Base-by-base conservation (phyloP, 805 yeast genomes). In the Candida orba region DNA sequence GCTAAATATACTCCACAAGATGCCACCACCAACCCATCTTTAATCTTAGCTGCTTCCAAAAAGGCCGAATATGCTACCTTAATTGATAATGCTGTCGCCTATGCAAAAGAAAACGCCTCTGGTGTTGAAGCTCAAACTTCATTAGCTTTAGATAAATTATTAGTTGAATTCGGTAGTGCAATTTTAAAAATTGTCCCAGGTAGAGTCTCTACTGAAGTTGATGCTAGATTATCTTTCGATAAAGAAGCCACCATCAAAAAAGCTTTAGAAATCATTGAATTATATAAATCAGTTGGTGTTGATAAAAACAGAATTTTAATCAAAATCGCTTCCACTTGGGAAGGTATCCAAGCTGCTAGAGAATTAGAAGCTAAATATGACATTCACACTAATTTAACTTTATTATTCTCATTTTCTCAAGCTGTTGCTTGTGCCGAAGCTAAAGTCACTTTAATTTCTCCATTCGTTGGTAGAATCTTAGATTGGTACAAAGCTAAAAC, bases 381-480 rank as follows among this genome's bases (percentile, higher is more conserved):
- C 41, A 79, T 93, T 59, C 98, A 93, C 81, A 78, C 84, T 73
- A 93, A 93, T 80, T 78, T 93, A 76, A 93, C 99, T 46, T 73
- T 93, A 58, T 77, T 93, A 63, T 93, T 93, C 82, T 86, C 96
- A 34, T 87, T 88, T 63, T 86, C 79, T 45, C 99, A 93, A 75
- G 99, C 99, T 54, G 96, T 93, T 63, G 97, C 99, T 46, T 84
- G 91, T 73, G 99, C 99, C 55, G 99, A 93, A 75, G 99, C 98
- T 57, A 69, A 81, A 51, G 91, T 88, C 58, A 91, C 98, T 47
- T 78, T 93, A 68, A 91, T 93, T 62, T 93, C 99, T 37, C 99
- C 99, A 57, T 93, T 93, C 64, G 99, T 93, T 52, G 99, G 99
- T 62, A 88, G 99, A 78, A 93, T 93, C 68, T 77, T 91, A 68